Evolutionary conservation across 1,284 basidiomycete genomes (phyloP).

Genomic region (Cronartium quercuum): DNA sequence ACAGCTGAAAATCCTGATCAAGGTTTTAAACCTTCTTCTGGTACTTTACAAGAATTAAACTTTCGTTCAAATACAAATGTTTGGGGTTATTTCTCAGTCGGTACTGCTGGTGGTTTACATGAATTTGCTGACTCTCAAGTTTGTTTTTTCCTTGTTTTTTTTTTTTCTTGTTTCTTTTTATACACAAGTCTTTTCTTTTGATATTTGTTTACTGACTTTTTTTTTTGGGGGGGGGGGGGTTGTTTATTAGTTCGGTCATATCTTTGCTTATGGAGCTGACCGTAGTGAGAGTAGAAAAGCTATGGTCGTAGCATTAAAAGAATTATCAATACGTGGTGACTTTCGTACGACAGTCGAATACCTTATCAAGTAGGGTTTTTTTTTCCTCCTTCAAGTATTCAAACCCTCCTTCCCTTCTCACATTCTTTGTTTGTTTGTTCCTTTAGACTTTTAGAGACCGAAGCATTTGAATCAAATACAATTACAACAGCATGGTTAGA

Average conservation of each 20-base stretch:
- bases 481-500: conserved; percentile 99
- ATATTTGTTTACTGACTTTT: neutral
- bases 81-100: conserved; percentile 98
- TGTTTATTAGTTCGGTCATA: conserved; percentile 75
- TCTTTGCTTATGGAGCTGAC: conserved; percentile 98
- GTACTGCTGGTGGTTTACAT: conserved; percentile 89
- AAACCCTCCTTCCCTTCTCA: neutral
- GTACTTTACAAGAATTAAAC: conserved; percentile 93
- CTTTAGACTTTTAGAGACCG: conserved; percentile 92
- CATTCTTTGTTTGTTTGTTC: conserved; percentile 48
- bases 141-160: neutral
- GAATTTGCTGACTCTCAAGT: conserved; percentile 68
- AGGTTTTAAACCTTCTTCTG: conserved; percentile 99
- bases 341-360: conserved; percentile 99
- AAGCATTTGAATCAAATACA: conserved; percentile 93
- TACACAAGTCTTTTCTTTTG: neutral
- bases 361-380: conserved; percentile 43
- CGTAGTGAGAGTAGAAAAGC: conserved; percentile 93
- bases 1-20: conserved; percentile 99
- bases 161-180: neutral
- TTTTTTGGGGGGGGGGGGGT: neutral
- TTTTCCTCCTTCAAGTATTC: neutral
- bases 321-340: conserved; percentile 95
- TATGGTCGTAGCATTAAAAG: conserved; percentile 98
- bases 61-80: conserved; percentile 98